Evolutionary conservation across 176 grass and related monocot genomes (phyloP).

Genomic region (Carex myosuroides): DNA sequence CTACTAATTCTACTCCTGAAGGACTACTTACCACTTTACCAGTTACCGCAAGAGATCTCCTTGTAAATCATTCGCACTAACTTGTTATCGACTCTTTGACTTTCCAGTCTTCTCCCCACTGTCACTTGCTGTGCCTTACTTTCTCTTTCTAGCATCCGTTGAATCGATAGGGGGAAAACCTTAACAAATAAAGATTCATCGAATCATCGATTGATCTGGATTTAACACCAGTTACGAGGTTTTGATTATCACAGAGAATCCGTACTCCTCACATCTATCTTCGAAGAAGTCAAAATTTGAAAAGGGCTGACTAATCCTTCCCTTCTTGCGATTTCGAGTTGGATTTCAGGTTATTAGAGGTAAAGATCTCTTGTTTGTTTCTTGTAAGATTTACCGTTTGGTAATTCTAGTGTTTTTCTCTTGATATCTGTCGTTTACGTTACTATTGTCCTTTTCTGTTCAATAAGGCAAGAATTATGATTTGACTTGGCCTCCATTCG

Average conservation of each 20-base stretch:
- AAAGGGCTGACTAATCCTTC: neutral
- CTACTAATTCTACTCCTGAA: neutral
- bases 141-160: neutral
- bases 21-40: neutral
- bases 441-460: too few species aligned
- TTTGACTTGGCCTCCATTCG: constrained; percentile 5
- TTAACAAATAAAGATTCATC: neutral
- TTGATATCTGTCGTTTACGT: neutral
- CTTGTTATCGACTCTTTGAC: neutral
- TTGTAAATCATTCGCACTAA: neutral
- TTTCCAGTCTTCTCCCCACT: neutral
- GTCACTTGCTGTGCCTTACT: neutral
- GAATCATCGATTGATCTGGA: neutral
- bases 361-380: neutral
- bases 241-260: neutral
- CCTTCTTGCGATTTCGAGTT: neutral
- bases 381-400: neutral
- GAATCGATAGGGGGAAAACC: neutral
- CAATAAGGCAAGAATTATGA: neutral
- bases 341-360: neutral
- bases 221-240: neutral
- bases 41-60: neutral
- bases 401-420: neutral
- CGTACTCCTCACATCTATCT: neutral
- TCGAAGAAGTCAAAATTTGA: neutral